Base-by-base conservation (phyloP, 371 early-diverging fungal species). In the Apophysomyces sp. region DNA sequence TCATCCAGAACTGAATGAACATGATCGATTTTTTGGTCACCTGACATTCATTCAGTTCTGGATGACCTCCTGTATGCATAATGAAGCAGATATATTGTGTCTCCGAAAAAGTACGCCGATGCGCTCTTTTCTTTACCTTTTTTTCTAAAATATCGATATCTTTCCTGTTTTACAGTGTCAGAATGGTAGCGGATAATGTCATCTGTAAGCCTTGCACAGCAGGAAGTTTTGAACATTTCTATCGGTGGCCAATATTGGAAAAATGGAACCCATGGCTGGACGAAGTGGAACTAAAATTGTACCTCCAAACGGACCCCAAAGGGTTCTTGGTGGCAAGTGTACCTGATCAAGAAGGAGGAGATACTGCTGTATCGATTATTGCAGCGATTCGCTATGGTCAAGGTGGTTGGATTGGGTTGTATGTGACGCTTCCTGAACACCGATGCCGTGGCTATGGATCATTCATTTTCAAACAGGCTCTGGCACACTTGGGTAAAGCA, bases 401-500 rank as follows among this genome's bases (percentile, higher is more conserved):
- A 0, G 69, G 66, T 26, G 75, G 59, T 32, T 74, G 69, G 67
- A 27, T 74, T 31, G 75, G 75, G 4, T 65, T 31, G 34, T 71
- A 71, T 40, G 66, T 74, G 26, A 63, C 57, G 7, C 53, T 30
- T 0, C 62, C 68, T 4, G 37, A 55, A 3, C 21, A 66, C 49
- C 71, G 74, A 11, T 69, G 71, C 0, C 28, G 60, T 2, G 74
- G 71, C 0, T 74, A 66, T 12, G 74, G 74, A 3, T 52, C 71
- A 24, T 37, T 30, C 6, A 52, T 49, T 3, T 74, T 71, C 41
- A 28, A 44, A 2, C 24, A 55, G 12, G 74, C 69, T 4, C 44
- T 74, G 28, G 55, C 15, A 18, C 61, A 57, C 13, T 28, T 52
- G 26, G 31, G 8, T 5, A 11, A 40, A 5, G 37, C 59, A 2